These are phyloP conservation scores for Mesotaenium endlicherianum DNA, from an alignment of 139 green algal species.

Conservation along the genomic window DNA sequence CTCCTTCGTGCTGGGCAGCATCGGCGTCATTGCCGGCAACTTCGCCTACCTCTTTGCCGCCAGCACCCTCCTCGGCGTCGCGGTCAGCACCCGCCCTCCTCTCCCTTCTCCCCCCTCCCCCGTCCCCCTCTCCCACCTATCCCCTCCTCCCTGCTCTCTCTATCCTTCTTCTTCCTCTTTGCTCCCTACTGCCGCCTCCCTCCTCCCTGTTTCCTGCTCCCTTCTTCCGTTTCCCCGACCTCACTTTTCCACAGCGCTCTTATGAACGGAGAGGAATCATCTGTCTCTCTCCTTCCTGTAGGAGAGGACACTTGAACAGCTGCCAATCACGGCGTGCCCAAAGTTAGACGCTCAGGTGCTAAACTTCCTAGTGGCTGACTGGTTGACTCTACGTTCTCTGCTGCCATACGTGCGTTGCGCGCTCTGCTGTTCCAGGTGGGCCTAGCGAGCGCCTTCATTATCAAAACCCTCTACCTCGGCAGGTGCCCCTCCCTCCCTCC, in stretches of 20 bases:
- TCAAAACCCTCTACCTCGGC: constrained; percentile 29
- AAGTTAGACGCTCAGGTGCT: too few species aligned
- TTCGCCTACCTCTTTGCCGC: constrained; percentile 52
- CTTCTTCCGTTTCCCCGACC: neutral
- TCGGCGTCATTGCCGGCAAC: neutral
- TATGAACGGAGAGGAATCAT: too few species aligned
- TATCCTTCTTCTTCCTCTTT: too few species aligned
- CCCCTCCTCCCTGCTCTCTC: too few species aligned
- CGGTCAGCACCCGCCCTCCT: constrained; percentile 9
- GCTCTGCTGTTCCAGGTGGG: constrained; percentile 13
- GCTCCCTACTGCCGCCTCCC: neutral
- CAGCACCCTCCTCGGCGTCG: constrained; percentile 43
- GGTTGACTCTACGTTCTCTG: too few species aligned
- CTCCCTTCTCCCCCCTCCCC: neutral
- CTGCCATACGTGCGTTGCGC: too few species aligned
- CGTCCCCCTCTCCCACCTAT: neutral
- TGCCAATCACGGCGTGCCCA: too few species aligned
- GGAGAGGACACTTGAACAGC: too few species aligned
- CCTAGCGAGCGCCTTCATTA: constrained; percentile 4
- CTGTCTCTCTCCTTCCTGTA: too few species aligned
- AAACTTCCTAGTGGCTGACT: too few species aligned
- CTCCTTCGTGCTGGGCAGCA: neutral
- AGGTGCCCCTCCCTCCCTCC: neutral
- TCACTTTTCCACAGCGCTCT: neutral
- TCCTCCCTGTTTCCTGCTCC: neutral